Evolutionary conservation across 495 filamentous ascomycete species (phyloP).

Genomic region (Neurospora sp.): DNA sequence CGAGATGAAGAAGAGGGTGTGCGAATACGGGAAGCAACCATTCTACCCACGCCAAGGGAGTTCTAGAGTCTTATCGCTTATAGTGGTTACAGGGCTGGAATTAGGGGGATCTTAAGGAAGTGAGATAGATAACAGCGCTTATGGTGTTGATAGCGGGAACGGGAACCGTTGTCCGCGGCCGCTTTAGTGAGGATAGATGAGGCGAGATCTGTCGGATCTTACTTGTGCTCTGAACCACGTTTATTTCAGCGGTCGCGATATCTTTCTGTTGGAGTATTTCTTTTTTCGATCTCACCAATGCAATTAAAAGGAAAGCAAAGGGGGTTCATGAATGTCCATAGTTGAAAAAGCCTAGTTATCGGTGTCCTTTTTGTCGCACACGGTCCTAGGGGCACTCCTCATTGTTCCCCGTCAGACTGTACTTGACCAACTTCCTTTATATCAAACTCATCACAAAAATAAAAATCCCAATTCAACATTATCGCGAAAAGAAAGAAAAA

Average conservation of each 20-base stretch:
- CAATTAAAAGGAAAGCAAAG: background rate
- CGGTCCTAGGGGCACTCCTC: too few relatives aligned
- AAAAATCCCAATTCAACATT: too few relatives aligned
- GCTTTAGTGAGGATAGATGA: background rate
- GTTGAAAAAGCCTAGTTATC: too few relatives aligned
- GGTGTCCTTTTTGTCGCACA: too few relatives aligned
- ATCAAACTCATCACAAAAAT: too few relatives aligned
- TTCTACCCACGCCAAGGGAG: background rate
- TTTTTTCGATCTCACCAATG: background rate
- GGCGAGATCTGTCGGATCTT: background rate
- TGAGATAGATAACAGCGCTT: background rate
- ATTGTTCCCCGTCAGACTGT: too few relatives aligned
- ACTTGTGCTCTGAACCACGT: background rate
- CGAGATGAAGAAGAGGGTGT: background rate
- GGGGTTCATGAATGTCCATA: background rate
- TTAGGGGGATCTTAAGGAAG: background rate
- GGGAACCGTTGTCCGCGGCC: background rate
- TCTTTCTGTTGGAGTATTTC: background rate
- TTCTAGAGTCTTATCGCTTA: background rate
- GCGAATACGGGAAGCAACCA: background rate
- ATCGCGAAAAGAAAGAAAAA: too few relatives aligned
- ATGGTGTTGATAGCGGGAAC: background rate
- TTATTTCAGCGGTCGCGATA: background rate
- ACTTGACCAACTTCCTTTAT: too few relatives aligned
- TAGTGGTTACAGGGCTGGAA: background rate